A percentile compares a stretch with the other conserved stretches of the same genome.
phyloP scores from a whole-genome alignment of 495 filamentous ascomycete species.

The Penicillium bialowiezense region DNA sequence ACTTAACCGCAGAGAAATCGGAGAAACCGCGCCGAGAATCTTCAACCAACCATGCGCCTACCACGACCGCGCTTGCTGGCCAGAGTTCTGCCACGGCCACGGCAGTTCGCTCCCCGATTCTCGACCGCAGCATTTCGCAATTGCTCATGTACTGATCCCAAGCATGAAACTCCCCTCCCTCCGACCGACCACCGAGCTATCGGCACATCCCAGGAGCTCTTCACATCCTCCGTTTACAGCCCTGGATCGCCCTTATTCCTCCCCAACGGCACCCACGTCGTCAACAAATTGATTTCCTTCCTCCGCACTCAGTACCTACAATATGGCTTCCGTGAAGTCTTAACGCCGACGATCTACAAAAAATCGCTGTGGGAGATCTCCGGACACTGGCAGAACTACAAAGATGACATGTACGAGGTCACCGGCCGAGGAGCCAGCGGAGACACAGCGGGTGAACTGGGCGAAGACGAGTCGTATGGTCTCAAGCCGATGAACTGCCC shows the following conservation, averaged over 20 bases:
- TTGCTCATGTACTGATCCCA: conserved; percentile 39
- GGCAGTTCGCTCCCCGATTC: conserved; percentile 20
- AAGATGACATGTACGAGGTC: conserved; percentile 93
- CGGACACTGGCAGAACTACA: conserved; percentile 91
- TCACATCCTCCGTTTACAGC: conserved; percentile 73
- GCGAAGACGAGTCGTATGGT: conserved; percentile 77
- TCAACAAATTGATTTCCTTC: conserved; percentile 84
- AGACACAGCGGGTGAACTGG: conserved; percentile 39
- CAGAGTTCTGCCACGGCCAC: neutral
- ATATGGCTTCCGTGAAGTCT: conserved; percentile 88
- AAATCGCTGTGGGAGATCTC: conserved; percentile 83
- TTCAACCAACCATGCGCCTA: conserved; percentile 28
- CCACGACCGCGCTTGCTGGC: conserved; percentile 16
- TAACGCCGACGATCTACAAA: conserved; percentile 94
- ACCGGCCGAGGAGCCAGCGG: conserved; percentile 58
- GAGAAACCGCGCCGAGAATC: conserved; percentile 13
- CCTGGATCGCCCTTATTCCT: conserved; percentile 88
- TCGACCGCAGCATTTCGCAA: conserved; percentile 29
- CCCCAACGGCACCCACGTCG: conserved; percentile 78
- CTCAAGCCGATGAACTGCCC: conserved; percentile 98
- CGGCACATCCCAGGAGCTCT: conserved; percentile 69
- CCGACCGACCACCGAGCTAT: conserved; percentile 66
- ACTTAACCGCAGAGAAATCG: too few species aligned
- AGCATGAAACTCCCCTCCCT: conserved; percentile 24
- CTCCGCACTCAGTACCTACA: conserved; percentile 81